Evolutionary conservation across 2,329 filamentous ascomycete genomes (phyloP), one percentile per base, ranked within the genome.

Genomic region (Sporothrix protearum): DNA sequence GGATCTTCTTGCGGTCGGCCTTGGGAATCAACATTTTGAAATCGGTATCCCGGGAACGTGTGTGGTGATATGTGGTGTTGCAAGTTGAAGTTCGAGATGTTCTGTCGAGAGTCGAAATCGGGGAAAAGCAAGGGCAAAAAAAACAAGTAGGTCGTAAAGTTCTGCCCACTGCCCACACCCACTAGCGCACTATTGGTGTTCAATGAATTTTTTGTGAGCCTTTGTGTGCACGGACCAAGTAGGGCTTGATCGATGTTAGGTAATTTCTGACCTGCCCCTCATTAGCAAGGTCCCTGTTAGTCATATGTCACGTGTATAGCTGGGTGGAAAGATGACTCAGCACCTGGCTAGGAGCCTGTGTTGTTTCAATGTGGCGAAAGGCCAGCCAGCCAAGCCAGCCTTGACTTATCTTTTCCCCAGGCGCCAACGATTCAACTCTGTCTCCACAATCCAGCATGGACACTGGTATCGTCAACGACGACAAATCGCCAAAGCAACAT

Each of bases 1-100:
- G 96, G 87, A 99, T 98, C 92, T 94, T 93, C 93, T 99, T 99
- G 88, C 96, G 94, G 88, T 99, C 96, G 85, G 93, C 92, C 92
- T 98, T 98, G 85, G 96, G 96, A 85, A 99, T 99, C 89, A 99
- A 92, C 96, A 89, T 89, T 92, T 94, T 88, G 83, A 82, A 47
- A 84, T 71, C 25, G 45, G 39, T 45, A 67, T 71, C 69, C 73
- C 61, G 61, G 47, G 59, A 68, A 66, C 68, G 70, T 84, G 83
- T 69, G 45, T 70, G 70, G 84, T 83, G 80, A 72, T 68, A 68
- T 49, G 49, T 69, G 69, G 64, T 64, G 57, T 73, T 73, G 72
- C 66, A 70, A 59, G 45, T 28, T 66, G 25, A 72, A 66, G 57
- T 71, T 51, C 67, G 57, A 49, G 61, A 53, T 30, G 64, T 61